Evolutionary conservation across 257 asterid genomes (phyloP), one percentile per base, ranked within the genome.

Genomic region (Gynochthodes officinalis): DNA sequence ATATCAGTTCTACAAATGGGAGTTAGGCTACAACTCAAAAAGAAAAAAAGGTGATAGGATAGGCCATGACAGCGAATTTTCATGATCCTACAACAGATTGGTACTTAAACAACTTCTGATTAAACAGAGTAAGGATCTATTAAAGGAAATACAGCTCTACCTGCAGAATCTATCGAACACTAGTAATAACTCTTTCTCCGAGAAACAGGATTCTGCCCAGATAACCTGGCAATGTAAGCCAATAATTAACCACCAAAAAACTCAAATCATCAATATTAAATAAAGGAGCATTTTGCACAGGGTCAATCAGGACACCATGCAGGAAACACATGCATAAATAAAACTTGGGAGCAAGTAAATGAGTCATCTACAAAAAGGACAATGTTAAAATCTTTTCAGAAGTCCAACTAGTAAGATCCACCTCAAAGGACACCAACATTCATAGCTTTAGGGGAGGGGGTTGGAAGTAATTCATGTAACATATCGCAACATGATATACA

Each of bases 161-260:
- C 99, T 95, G 96, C 77, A 77, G 42, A 70, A 71, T 78, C 76
- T 58, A 76, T 77, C 63, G 72, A 80, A 80, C 82, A 78, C 80
- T 87, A 95, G 93, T 95, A 91, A 86, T 91, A 95, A 85, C 77
- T 86, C 89, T 89, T 92, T 84, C 97, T 89, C 77, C 98, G 90
- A 65, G 99, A 83, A 77, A 83, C 91, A 85, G 88, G 88, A 80
- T 80, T 87, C 80, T 92, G 97, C 75, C 96, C 96, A 72, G 97
- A 87, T 70, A 86, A 86, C 95, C 99, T 95, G 91, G 84, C 76
- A 72, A 78, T 67, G 74, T 80, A 79, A 86, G 55, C 62, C 60
- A 71, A 71, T 19, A 62, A 75, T 71, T 67, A 73, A 63, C 72
- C 66, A 64, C 40, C 65, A 57, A 79, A 76, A 80, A 10, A 43